Percentiles rank a stretch among this genome's conserved stretches.
Conservation (phyloP, 768 basidiomycete genomes). For the Hygrocybe coccinea region DNA sequence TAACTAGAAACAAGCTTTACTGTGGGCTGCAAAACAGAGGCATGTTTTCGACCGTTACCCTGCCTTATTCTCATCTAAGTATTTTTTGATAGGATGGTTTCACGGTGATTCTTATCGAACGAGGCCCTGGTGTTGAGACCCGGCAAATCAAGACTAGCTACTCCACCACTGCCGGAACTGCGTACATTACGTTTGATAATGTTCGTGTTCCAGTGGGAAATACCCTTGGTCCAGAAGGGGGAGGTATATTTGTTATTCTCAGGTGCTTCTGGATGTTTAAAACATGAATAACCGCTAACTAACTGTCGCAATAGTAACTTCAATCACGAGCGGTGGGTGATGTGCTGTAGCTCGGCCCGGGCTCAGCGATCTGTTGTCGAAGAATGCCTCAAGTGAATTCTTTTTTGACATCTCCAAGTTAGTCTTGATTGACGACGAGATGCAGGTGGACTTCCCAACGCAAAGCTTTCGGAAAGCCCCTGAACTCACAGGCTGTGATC, state of each 20-base stretch:
- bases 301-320: conserved; percentile 78
- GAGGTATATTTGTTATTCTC: conserved; percentile 43
- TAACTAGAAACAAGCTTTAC: conserved; percentile 45
- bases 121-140: conserved; percentile 59
- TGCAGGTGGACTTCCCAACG: conserved; percentile 82
- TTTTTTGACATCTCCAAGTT: background rate
- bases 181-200: conserved; percentile 76
- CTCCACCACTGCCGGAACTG: conserved; percentile 82
- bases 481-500: conserved; percentile 81
- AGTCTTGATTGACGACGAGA: background rate
- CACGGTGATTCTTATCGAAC: conserved; percentile 30
- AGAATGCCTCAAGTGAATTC: conserved; percentile 72
- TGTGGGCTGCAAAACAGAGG: conserved; percentile 34
- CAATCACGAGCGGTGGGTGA: conserved; percentile 93
- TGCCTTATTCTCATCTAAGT: conserved; percentile 32
- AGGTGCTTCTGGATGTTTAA: conserved; percentile 15
- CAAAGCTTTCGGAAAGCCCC: conserved; percentile 86
- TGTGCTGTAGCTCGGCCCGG: conserved; percentile 52
- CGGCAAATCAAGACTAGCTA: conserved; percentile 69
- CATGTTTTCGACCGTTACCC: background rate
- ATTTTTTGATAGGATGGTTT: conserved; percentile 54
- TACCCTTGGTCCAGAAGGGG: conserved; percentile 53
- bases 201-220: conserved; percentile 85
- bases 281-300: conserved; percentile 49
- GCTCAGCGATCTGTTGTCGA: conserved; percentile 52